These are phyloP conservation scores for Hemisphaericaspora lyxosophila DNA, from an alignment of 1,139 yeast genomes.

Conservation along the genomic window DNA sequence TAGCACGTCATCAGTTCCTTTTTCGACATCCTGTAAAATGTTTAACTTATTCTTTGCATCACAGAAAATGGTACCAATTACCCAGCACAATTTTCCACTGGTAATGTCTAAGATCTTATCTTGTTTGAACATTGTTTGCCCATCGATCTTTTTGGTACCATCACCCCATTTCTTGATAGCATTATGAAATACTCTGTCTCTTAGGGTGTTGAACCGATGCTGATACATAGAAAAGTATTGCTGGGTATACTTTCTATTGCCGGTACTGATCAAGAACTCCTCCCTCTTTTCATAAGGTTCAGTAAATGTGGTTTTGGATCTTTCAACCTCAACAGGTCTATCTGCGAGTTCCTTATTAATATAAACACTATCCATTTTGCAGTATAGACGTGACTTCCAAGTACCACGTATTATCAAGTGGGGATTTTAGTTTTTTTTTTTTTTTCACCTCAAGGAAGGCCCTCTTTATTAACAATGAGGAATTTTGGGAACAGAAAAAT, in stretches of 20 bases:
- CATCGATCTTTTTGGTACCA: constrained; percentile 41
- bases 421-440: too few relatives aligned
- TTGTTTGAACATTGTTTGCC: constrained; percentile 34
- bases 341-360: background rate
- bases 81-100: constrained; percentile 75
- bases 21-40: constrained; percentile 76
- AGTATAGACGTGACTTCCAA: too few relatives aligned
- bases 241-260: constrained; percentile 53
- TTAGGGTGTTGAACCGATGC: constrained; percentile 55
- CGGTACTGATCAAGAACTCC: constrained; percentile 19
- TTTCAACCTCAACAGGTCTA: background rate
- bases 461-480: too few relatives aligned
- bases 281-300: constrained; percentile 1
- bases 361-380: too few relatives aligned
- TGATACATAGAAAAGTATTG: constrained; percentile 80
- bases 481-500: too few relatives aligned
- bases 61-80: constrained; percentile 84
- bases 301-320: background rate
- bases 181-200: constrained; percentile 52
- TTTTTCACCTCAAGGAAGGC: too few relatives aligned
- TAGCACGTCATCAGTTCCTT: constrained; percentile 52
- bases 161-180: constrained; percentile 47
- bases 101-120: constrained; percentile 77
- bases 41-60: constrained; percentile 86
- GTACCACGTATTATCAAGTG: too few relatives aligned